phyloP scores from a whole-genome alignment of 2,329 filamentous ascomycete genomes.

The Trichoderma semiorbis region DNA sequence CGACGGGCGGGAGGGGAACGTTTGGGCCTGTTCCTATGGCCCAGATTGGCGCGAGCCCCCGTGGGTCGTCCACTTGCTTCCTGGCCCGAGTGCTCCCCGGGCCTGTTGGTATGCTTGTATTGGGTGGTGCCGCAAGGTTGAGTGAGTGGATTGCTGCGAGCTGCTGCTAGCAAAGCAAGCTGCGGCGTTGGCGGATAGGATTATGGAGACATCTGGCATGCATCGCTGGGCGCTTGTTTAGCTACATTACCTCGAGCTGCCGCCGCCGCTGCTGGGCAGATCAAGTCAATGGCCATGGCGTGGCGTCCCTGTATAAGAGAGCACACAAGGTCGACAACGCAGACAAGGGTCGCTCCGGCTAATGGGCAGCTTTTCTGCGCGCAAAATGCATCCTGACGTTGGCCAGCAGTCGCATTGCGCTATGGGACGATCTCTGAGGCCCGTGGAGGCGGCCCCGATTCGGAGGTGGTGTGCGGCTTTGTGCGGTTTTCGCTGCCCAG shows the following conservation, averaged over 20 bases:
- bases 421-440: slow-evolving; percentile 14
- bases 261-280: slow-evolving; percentile 3
- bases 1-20: slow-evolving; percentile 19
- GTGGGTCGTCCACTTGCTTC: slow-evolving; percentile 19
- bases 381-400: slow-evolving; percentile 12
- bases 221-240: slow-evolving; percentile 14
- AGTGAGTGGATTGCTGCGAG: slow-evolving; percentile 17
- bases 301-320: slow-evolving; percentile 5
- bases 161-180: slow-evolving; percentile 14
- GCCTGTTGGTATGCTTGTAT: slow-evolving; percentile 16
- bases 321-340: not conserved
- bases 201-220: slow-evolving; percentile 19
- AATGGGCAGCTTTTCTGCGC: slow-evolving; percentile 3
- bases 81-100: slow-evolving; percentile 17
- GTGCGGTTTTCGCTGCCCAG: not conserved
- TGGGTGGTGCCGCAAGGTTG: slow-evolving; percentile 15
- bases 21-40: slow-evolving; percentile 18
- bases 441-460: slow-evolving; percentile 7
- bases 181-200: slow-evolving; percentile 15
- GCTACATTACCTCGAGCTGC: slow-evolving; percentile 8
- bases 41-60: slow-evolving; percentile 19
- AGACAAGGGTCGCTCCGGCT: slow-evolving; percentile 7
- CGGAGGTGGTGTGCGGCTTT: slow-evolving; percentile 12
- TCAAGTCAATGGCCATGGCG: slow-evolving; percentile 5
- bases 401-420: slow-evolving; percentile 9